Evolutionary conservation across 345 rosid genomes (phyloP).

Genomic region (Nephelium lappaceum): DNA sequence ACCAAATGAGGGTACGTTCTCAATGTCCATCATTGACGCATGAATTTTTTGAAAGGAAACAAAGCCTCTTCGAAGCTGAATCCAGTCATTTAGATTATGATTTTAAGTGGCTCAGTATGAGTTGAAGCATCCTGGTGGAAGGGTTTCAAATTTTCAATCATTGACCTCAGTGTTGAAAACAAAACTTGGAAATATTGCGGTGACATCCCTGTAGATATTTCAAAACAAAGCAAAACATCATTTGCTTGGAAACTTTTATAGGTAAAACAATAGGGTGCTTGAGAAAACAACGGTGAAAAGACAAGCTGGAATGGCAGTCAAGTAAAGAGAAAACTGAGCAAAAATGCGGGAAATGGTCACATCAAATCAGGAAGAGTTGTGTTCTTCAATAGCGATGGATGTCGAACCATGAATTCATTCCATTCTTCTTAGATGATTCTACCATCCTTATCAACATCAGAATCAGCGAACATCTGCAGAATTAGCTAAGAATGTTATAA

Average conservation of each 20-base stretch:
- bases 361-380: slow-evolving; percentile 78
- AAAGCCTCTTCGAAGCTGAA: not conserved
- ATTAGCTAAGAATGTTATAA: not conserved
- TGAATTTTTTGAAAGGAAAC: not conserved
- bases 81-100: not conserved
- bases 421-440: slow-evolving; percentile 65
- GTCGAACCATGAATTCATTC: slow-evolving; percentile 54
- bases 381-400: slow-evolving; percentile 69
- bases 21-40: not conserved
- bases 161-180: too few species aligned
- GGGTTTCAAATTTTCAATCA: slow-evolving; percentile 31
- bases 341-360: slow-evolving; percentile 6
- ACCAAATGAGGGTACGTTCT: not conserved
- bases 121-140: not conserved
- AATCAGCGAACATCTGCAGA: slow-evolving; percentile 77
- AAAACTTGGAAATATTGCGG: slow-evolving; percentile 67
- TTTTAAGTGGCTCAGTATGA: not conserved
- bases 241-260: not conserved
- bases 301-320: not conserved
- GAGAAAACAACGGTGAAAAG: not conserved
- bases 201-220: slow-evolving; percentile 56
- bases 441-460: slow-evolving; percentile 67
- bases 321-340: not conserved
- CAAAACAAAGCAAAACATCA: not conserved
- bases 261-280: slow-evolving; percentile 15